A percentile compares a stretch with the other conserved stretches of the same genome.
These are phyloP conservation scores for Aspergillus pseudoterreus DNA, from an alignment of 2,329 filamentous ascomycete genomes.

Conservation along the genomic window DNA sequence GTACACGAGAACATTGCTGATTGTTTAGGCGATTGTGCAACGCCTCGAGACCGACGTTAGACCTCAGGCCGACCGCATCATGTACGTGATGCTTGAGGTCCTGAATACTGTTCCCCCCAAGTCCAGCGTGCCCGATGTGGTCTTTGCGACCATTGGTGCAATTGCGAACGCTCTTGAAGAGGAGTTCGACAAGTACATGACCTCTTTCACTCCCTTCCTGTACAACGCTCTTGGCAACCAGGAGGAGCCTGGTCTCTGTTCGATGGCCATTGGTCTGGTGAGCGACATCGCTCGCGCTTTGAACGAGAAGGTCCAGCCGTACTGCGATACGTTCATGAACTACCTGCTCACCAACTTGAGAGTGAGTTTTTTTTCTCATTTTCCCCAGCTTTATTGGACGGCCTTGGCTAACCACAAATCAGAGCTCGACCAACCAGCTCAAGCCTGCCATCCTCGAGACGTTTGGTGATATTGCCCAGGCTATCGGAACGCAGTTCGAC, in stretches of 20 bases:
- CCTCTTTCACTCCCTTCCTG: slow-evolving; percentile 84
- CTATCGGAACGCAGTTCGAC: slow-evolving; percentile 88
- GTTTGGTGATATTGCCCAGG: slow-evolving; percentile 95
- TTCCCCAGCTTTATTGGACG: slow-evolving; percentile 10
- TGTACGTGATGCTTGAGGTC: slow-evolving; percentile 81
- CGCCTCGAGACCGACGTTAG: slow-evolving; percentile 87
- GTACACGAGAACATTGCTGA: slow-evolving; percentile 7
- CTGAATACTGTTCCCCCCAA: slow-evolving; percentile 74
- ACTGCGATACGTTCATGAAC: slow-evolving; percentile 98
- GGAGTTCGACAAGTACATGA: slow-evolving; percentile 97
- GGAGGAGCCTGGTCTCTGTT: slow-evolving; percentile 88
- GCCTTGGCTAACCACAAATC: slow-evolving; percentile 31
- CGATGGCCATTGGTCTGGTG: slow-evolving; percentile 95
- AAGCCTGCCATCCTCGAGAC: slow-evolving; percentile 97
- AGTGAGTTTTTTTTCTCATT: slow-evolving; percentile 41
- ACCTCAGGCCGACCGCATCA: slow-evolving; percentile 88
- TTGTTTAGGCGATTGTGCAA: slow-evolving; percentile 68
- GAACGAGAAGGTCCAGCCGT: slow-evolving; percentile 85
- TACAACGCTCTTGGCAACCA: slow-evolving; percentile 94
- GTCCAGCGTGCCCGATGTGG: slow-evolving; percentile 89
- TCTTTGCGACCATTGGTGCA: slow-evolving; percentile 90
- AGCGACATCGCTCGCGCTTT: slow-evolving; percentile 93
- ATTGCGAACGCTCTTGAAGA: slow-evolving; percentile 87
- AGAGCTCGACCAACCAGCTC: slow-evolving; percentile 88
- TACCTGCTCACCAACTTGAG: slow-evolving; percentile 87